These are phyloP conservation scores for Fusarium sp. DNA, from an alignment of 2,329 filamentous ascomycete genomes.

Conservation along the genomic window DNA sequence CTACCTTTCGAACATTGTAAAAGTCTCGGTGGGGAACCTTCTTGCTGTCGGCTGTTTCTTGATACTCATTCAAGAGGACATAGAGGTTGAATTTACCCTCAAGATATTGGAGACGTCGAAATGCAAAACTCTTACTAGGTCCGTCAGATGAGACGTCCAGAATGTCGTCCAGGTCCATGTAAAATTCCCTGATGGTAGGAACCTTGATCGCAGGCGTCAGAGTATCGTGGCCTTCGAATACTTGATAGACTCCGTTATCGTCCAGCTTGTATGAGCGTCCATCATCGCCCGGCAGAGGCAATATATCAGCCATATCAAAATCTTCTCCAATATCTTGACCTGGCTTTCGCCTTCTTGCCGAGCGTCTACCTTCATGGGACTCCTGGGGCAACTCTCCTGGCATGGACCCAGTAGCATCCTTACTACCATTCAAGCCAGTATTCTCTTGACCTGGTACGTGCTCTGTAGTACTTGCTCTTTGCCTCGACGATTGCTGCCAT, in stretches of 20 bases:
- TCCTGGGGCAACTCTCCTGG: constrained; percentile 30
- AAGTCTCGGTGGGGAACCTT: constrained; percentile 98
- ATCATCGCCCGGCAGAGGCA: constrained; percentile 76
- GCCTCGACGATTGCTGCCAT: constrained; percentile 63
- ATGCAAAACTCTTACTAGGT: constrained; percentile 96
- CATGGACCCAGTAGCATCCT: constrained; percentile 6
- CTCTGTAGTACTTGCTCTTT: constrained; percentile 16
- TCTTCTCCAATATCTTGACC: constrained; percentile 92
- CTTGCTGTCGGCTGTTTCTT: constrained; percentile 97
- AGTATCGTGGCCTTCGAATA: constrained; percentile 77
- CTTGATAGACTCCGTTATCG: constrained; percentile 87
- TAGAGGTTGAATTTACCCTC: constrained; percentile 98
- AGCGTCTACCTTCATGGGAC: constrained; percentile 52
- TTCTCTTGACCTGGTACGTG: constrained; percentile 35
- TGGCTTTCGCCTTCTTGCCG: constrained; percentile 77
- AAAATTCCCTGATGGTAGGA: constrained; percentile 94
- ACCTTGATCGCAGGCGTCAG: constrained; percentile 79
- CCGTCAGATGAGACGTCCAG: constrained; percentile 92
- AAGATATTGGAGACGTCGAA: constrained; percentile 90
- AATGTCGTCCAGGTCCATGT: constrained; percentile 90
- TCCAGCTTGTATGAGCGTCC: constrained; percentile 83
- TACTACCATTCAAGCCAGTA: constrained; percentile 12
- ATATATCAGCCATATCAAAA: constrained; percentile 81
- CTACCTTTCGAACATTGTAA: constrained; percentile 98
- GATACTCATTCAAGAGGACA: constrained; percentile 91